Base-by-base conservation (phyloP, 352 stramenopile species). In the Globisporangium irregulare region DNA sequence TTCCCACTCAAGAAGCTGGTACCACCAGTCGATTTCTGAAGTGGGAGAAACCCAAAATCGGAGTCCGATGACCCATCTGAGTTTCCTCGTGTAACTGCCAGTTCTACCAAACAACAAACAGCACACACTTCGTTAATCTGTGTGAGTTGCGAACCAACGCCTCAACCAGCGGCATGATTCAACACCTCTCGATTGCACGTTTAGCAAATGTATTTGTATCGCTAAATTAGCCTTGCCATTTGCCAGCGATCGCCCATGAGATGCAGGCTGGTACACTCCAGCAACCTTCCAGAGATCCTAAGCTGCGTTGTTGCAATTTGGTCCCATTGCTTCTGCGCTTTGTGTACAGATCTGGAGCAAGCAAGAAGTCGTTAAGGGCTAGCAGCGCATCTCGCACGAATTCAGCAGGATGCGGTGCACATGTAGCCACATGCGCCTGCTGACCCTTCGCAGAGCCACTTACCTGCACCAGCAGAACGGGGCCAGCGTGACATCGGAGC, bases 141-240 rank as follows among this genome's bases (percentile, higher is more conserved):
- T 27, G 7, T 10, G 51, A n/a, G 34, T 7, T 41, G 34, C 10
- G 34, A 41, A 9, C 10, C 34, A 41, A 58, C 29, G 3, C 53
- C 53, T 59, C 14, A 59, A 59, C 53, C 25, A 20, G 53, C 25
- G 53, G 53, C 53, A 38, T 59, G 53, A 59, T 59, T 59, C 14
- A 6, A 43, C 12, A 3, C 12, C 3, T 18, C 20, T 22, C 9
- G 34, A 14, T 43, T 18, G 10, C 36, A 18, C 36, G 4, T 15
- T 15, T 43, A 15, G 36, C 36, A 43, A 43, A 15, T 43, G 36
- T 15, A 18, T 18, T 32, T 32, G 29, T 15, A 43, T 43, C 12
- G 36, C 36, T 18, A 8, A 18, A 43, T 43, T 43, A 43, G 15
- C 36, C 34, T 15, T 43, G 18, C 5, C 18, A 18, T 18, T 43